A percentile compares a stretch with the other conserved stretches of the same genome.
These are phyloP conservation scores for Gossypium lobatum DNA, from an alignment of 441 rosid species.

Conservation along the genomic window DNA sequence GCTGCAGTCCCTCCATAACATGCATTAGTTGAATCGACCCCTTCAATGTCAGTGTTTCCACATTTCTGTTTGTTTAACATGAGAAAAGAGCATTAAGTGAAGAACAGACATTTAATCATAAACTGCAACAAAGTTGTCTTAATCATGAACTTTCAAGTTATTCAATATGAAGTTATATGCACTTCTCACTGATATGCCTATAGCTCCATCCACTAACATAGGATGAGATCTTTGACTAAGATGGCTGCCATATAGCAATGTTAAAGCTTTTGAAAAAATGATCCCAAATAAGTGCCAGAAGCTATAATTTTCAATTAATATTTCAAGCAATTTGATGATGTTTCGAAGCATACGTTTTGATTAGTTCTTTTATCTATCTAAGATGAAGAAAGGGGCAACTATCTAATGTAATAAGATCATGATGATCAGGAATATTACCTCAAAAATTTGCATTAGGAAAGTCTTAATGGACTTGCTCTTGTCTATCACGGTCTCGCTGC, in stretches of 20 bases:
- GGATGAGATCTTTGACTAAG: no score
- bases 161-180: no score
- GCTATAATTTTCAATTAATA: no score
- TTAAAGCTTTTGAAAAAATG: no score
- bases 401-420: not conserved
- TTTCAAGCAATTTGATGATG: no score
- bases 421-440: constrained; percentile 38
- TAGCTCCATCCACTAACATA: no score
- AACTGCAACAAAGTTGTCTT: not conserved
- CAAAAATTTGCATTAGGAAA: constrained; percentile 94
- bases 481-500: constrained; percentile 97
- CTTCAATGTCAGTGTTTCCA: constrained; percentile 95
- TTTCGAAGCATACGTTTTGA: no score
- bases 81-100: not conserved
- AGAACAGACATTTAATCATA: not conserved
- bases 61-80: constrained; percentile 49
- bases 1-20: constrained; percentile 99
- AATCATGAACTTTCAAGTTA: no score
- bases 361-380: no score
- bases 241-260: no score
- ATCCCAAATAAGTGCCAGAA: no score
- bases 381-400: not conserved
- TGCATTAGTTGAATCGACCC: constrained; percentile 95
- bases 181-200: no score
- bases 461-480: constrained; percentile 99